Conservation (phyloP, 2,329 filamentous ascomycete genomes). For the Talaromyces funiculosus region DNA sequence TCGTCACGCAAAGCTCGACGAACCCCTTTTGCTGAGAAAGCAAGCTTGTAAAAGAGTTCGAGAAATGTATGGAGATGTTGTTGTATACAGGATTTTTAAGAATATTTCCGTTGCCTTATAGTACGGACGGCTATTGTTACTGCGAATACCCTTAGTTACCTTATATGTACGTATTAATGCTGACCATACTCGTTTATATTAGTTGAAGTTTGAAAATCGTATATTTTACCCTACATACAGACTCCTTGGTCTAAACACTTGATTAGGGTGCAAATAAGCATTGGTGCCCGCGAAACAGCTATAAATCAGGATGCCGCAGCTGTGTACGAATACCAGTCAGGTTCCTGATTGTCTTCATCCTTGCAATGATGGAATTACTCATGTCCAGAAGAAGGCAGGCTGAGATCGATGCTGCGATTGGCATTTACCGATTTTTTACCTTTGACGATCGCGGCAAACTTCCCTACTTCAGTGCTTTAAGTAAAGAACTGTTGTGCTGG, state of each 20-base stretch:
- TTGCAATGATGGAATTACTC: slow-evolving; percentile 48
- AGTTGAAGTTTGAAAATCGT: not conserved
- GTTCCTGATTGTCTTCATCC: slow-evolving; percentile 39
- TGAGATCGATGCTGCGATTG: slow-evolving; percentile 30
- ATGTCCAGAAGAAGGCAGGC: slow-evolving; percentile 48
- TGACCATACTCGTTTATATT: not conserved
- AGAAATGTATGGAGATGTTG: not conserved
- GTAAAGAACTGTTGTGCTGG: slow-evolving; percentile 27
- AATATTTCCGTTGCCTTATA: not conserved
- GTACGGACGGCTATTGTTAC: not conserved
- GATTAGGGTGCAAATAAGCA: not conserved
- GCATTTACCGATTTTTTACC: slow-evolving; percentile 22
- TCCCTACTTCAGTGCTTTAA: slow-evolving; percentile 24
- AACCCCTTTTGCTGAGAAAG: slow-evolving; percentile 31
- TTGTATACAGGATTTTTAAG: not conserved
- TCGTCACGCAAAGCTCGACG: slow-evolving; percentile 33
- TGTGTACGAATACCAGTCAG: slow-evolving; percentile 42
- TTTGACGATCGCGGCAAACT: slow-evolving; percentile 30
- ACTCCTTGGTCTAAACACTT: not conserved
- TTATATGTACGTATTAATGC: not conserved
- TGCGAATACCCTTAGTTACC: slow-evolving; percentile 1
- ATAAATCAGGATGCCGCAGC: slow-evolving; percentile 40
- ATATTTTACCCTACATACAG: not conserved
- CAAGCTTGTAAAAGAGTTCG: slow-evolving; percentile 19
- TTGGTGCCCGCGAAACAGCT: slow-evolving; percentile 23